Conservation (phyloP, 768 basidiomycete genomes). For the Russula vinacea region DNA sequence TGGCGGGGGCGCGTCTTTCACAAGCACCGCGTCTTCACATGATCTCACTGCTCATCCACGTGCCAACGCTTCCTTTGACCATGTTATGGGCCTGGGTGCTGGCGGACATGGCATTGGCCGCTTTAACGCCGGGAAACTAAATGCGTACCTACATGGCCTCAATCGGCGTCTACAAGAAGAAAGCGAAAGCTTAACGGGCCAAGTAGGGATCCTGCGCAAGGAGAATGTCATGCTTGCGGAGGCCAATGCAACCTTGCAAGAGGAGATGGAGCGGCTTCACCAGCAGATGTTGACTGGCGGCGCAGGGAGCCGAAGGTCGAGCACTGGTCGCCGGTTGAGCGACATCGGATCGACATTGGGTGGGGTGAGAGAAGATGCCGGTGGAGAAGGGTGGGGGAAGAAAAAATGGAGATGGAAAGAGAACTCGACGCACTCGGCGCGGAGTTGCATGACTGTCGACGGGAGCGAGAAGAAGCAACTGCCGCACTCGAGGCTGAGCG, state of each 20-base stretch:
- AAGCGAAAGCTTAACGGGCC: constrained; percentile 63
- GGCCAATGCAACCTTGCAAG: constrained; percentile 22
- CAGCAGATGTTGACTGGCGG: constrained; percentile 19
- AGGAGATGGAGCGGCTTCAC: constrained; percentile 30
- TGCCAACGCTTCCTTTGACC: constrained; percentile 87
- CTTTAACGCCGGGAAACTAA: constrained; percentile 84
- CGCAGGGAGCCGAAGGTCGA: constrained; percentile 37
- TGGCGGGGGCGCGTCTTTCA: constrained; percentile 61
- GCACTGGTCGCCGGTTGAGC: constrained; percentile 49
- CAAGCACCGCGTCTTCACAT: constrained; percentile 84
- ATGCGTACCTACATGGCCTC: constrained; percentile 79
- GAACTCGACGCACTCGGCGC: constrained; percentile 37
- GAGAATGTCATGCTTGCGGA: constrained; percentile 28
- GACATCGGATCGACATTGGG: constrained; percentile 50
- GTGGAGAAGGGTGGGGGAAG: constrained; percentile 69
- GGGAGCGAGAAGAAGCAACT: constrained; percentile 41
- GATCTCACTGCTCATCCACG: constrained; percentile 77
- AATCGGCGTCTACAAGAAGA: constrained; percentile 83
- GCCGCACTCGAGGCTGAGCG: constrained; percentile 53
- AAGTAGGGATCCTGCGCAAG: constrained; percentile 55
- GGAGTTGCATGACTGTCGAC: constrained; percentile 39
- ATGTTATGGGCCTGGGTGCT: constrained; percentile 68
- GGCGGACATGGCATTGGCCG: constrained; percentile 66
- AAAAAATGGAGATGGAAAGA: constrained; percentile 54
- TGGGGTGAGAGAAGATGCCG: constrained; percentile 60